Evolutionary conservation across 1,284 basidiomycete species (phyloP), one percentile per base, ranked within the genome.

Genomic region (Ustilago curta): DNA sequence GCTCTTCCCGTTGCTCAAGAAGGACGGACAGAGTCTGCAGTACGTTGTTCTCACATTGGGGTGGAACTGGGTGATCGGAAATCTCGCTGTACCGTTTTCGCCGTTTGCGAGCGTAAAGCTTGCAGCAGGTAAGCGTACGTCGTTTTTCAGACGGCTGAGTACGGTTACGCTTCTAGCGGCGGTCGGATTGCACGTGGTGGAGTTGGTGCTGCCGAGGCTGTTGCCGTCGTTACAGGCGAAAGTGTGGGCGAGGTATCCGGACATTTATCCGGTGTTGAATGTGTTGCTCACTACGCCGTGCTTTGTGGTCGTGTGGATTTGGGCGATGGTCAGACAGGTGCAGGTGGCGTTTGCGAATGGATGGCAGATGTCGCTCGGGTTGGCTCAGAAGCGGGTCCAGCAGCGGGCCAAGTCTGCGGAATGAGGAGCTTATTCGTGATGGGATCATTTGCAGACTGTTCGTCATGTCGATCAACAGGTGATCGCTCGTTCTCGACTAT

Each of bases 1-100:
- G 80, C 93, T 97, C 91, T 97, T 92, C 91, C 94, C 95, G 0
- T 86, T 97, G 25, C 86, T 97, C 29, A 90, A 90, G 76, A 88
- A 89, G 67, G 95, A 97, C 70, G 92, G 92, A 0, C 88, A 93
- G n/a, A 89, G 87, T 0, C 69, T 92, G 16, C 92, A 92, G 83
- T 94, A 94, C 72, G 63, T 91, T 27, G 89, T 89, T 0, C 84
- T 90, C 6, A 86, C 90, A 4, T 19, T 91, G 0, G 80, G 92
- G 2, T 97, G 94, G 93, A 97, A 96, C 82, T 89, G 89, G 66
- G 66, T 92, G 2, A 88, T 95, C 57, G 95, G 95, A 1, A 64
- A 67, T 14, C 49, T 68, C 3, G 18, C 16, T 2, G 11, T 74
- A 6, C 66, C 71, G 1, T 64, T 59, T n/a, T 35, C 32, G 4